Evolutionary conservation across 352 stramenopile species (phyloP).

Genomic region (Globisporangium rhizosaccharum): DNA sequence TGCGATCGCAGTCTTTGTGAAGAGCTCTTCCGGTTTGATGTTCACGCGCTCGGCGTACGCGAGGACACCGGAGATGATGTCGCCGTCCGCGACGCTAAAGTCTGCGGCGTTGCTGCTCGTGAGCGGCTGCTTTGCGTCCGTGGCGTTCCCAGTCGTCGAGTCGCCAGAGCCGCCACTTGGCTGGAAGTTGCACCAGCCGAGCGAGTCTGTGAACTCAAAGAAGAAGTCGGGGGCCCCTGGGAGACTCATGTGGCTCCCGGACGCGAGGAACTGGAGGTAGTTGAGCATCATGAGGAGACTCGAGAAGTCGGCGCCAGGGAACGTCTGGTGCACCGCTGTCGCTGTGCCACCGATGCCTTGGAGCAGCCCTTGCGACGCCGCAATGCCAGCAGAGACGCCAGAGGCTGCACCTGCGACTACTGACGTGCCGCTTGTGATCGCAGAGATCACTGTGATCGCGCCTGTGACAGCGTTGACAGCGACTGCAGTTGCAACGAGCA

Average conservation of each 20-base stretch:
- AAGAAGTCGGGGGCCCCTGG: constrained; percentile 55
- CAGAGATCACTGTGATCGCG: constrained; percentile 39
- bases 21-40: constrained; percentile 61
- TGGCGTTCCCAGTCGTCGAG: background rate
- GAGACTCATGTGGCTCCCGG: constrained; percentile 53
- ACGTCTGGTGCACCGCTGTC: constrained; percentile 10
- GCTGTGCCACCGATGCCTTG: constrained; percentile 15
- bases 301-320: constrained; percentile 43
- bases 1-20: constrained; percentile 65
- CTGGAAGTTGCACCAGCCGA: constrained; percentile 62
- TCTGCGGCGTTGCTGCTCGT: constrained; percentile 27
- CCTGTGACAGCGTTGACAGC: constrained; percentile 43
- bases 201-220: constrained; percentile 62
- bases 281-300: constrained; percentile 58
- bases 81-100: constrained; percentile 55
- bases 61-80: constrained; percentile 71
- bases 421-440: constrained; percentile 29
- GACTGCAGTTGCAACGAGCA: constrained; percentile 50
- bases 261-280: constrained; percentile 71
- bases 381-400: constrained; percentile 13
- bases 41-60: constrained; percentile 61
- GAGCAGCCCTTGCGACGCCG: constrained; percentile 22
- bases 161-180: background rate
- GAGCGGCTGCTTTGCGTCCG: constrained; percentile 11
- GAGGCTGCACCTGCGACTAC: constrained; percentile 20